A percentile compares a stretch with the other conserved stretches of the same genome.
phyloP scores from a whole-genome alignment of 2,329 filamentous ascomycete species.

The Scedosporium apiospermum region DNA sequence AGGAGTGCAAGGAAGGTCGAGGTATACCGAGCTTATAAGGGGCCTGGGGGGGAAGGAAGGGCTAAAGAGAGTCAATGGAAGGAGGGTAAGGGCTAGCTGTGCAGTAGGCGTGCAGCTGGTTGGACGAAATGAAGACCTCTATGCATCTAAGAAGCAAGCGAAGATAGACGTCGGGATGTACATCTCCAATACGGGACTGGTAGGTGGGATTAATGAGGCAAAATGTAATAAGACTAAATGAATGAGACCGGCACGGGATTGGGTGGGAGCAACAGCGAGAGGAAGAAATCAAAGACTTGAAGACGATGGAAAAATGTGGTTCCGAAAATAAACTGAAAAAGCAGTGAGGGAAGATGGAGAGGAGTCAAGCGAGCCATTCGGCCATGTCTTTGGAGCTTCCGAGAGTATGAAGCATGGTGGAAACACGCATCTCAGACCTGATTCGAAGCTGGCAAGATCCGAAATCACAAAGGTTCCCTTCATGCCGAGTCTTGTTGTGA shows the following conservation, averaged over 20 bases:
- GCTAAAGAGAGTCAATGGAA: background rate
- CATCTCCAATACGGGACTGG: background rate
- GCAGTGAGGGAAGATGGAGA: background rate
- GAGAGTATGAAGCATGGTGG: too few relatives aligned
- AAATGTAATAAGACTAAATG: slow-evolving; percentile 1
- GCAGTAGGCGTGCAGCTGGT: background rate
- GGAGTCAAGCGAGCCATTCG: too few relatives aligned
- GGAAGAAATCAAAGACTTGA: background rate
- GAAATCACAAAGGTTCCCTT: too few relatives aligned
- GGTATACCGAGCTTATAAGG: background rate
- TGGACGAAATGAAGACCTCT: background rate
- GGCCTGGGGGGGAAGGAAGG: background rate
- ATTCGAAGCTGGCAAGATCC: too few relatives aligned
- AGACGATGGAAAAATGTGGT: background rate
- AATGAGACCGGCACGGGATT: background rate
- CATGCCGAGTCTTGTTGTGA: too few relatives aligned
- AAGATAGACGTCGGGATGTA: background rate
- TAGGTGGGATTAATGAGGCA: background rate
- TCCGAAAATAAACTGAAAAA: background rate
- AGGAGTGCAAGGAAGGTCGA: background rate
- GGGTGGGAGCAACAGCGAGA: background rate
- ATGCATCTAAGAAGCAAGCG: background rate
- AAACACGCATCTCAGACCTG: too few relatives aligned
- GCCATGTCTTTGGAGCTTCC: too few relatives aligned
- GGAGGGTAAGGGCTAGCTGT: background rate